These are phyloP conservation scores for Cordyceps fumosorosea DNA, from an alignment of 2,329 filamentous ascomycete species.

Conservation along the genomic window DNA sequence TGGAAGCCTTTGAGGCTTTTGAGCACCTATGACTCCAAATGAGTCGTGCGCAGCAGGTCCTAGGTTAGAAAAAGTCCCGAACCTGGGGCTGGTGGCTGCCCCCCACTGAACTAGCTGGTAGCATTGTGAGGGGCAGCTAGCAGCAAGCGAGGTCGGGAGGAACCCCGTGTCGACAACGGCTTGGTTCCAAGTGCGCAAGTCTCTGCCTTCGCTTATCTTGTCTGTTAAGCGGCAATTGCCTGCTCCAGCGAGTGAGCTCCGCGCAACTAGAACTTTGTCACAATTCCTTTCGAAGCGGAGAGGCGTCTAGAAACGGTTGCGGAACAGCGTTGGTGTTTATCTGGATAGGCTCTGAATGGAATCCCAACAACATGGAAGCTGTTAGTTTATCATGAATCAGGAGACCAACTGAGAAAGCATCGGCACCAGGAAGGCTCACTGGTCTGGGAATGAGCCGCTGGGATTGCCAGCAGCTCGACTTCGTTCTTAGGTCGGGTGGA, in stretches of 20 bases:
- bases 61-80: slow-evolving; percentile 4
- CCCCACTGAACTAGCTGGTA: neutral
- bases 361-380: slow-evolving; percentile 3
- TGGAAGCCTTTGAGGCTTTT: neutral
- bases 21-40: neutral
- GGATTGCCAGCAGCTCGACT: slow-evolving; percentile 9
- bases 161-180: neutral
- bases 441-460: slow-evolving; percentile 14
- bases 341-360: slow-evolving; percentile 12
- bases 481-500: slow-evolving; percentile 10
- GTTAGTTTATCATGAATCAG: neutral
- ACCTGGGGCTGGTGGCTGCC: neutral
- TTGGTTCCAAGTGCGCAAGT: neutral
- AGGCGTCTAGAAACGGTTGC: slow-evolving; percentile 19
- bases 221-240: neutral
- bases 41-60: neutral
- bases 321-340: slow-evolving; percentile 18
- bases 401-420: neutral
- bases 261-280: neutral
- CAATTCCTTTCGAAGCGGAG: slow-evolving; percentile 11
- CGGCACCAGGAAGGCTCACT: slow-evolving; percentile 5
- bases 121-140: neutral
- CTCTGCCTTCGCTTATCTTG: neutral
- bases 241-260: neutral
- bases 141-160: neutral